These are phyloP conservation scores for Escovopsis weberi DNA, from an alignment of 2,329 filamentous ascomycete species.

Conservation along the genomic window DNA sequence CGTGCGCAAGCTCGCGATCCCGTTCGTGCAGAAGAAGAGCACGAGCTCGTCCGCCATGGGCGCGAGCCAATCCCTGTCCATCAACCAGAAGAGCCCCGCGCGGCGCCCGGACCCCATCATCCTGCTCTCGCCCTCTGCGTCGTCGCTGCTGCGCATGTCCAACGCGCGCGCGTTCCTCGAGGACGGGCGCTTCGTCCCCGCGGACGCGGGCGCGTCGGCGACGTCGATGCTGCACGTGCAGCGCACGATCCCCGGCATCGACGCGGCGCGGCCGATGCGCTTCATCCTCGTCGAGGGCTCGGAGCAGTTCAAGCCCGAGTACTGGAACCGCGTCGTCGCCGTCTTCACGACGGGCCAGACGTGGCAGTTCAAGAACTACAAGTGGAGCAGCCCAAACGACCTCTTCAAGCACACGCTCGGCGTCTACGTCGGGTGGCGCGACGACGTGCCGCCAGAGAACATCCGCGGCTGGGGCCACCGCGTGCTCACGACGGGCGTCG, in stretches of 20 bases:
- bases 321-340: conserved; percentile 89
- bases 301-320: conserved; percentile 92
- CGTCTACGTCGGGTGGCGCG: conserved; percentile 82
- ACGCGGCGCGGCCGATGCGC: conserved; percentile 58
- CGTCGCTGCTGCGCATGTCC: conserved; percentile 83
- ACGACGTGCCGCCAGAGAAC: conserved; percentile 62
- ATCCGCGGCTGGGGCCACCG: conserved; percentile 77
- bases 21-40: conserved; percentile 55
- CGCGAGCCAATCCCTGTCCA: conserved; percentile 31
- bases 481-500: conserved; percentile 66
- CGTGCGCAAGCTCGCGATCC: conserved; percentile 70
- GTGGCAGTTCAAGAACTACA: conserved; percentile 98
- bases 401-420: conserved; percentile 81
- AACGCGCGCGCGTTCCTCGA: conserved; percentile 94
- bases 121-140: conserved; percentile 88
- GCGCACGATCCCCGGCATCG: conserved; percentile 58
- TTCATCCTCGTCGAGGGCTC: conserved; percentile 94
- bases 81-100: conserved; percentile 37
- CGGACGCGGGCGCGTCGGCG: conserved; percentile 52
- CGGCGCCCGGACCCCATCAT: conserved; percentile 72
- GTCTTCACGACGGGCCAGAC: conserved; percentile 96
- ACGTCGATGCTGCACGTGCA: conserved; percentile 76
- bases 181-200: conserved; percentile 64
- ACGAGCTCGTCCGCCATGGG: conserved; percentile 24
- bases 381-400: conserved; percentile 79